phyloP scores from a whole-genome alignment of 495 filamentous ascomycete genomes.

The Opeltia flavorubescens region DNA sequence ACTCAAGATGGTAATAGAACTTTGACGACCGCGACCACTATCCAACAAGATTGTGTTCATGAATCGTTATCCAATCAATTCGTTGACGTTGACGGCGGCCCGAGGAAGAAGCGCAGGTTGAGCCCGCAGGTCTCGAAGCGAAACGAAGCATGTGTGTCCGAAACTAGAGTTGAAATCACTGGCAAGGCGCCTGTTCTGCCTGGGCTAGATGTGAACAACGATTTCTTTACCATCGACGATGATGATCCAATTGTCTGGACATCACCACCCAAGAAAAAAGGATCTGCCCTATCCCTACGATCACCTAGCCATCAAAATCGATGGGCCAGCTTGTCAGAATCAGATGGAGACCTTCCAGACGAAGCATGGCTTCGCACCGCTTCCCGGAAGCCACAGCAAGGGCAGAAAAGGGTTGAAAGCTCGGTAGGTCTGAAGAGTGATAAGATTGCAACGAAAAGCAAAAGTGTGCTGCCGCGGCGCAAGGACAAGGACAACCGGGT shows the following conservation, averaged over 20 bases:
- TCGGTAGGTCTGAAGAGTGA: constrained; percentile 1
- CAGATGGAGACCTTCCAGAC: constrained; percentile 21
- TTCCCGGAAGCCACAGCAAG: background rate
- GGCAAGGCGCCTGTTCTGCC: background rate
- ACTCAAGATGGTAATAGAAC: constrained; percentile 5
- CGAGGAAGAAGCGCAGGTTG: background rate
- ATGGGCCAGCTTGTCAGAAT: constrained; percentile 3
- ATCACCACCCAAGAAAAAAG: constrained; percentile 26
- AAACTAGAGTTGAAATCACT: background rate
- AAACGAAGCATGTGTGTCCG: background rate
- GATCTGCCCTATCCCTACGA: background rate
- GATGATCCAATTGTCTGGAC: constrained; percentile 42
- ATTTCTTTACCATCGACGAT: constrained; percentile 15
- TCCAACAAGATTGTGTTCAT: background rate
- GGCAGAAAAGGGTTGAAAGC: background rate
- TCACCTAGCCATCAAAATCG: background rate
- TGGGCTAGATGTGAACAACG: constrained; percentile 1
- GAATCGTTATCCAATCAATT: background rate
- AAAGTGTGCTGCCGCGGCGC: background rate
- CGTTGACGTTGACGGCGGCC: background rate
- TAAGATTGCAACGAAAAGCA: constrained; percentile 1
- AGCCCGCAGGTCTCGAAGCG: background rate
- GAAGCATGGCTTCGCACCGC: constrained; percentile 8
- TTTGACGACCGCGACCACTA: constrained; percentile 18
- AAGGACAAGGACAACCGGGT: background rate